Percentiles rank a stretch among this genome's conserved stretches.
Evolutionary conservation across 495 filamentous ascomycete species (phyloP).

Genomic region (Xylaria telfairii): DNA sequence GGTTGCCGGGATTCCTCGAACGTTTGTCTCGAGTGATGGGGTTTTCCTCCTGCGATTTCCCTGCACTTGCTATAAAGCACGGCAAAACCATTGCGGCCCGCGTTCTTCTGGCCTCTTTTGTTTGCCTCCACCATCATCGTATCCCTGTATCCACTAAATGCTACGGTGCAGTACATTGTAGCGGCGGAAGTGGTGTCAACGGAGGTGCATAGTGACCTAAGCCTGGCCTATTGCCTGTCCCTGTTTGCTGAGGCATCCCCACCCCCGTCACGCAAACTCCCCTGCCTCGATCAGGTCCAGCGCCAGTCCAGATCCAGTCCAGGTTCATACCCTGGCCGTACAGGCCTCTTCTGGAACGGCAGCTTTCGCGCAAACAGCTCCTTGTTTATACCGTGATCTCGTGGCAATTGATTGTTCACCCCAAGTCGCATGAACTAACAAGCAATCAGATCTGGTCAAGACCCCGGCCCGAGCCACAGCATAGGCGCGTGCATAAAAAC

Average conservation of each 20-base stretch:
- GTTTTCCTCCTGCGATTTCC: background rate
- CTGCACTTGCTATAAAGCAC: background rate
- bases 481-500: background rate
- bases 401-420: constrained; percentile 10
- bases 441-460: constrained; percentile 9
- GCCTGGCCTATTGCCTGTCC: constrained; percentile 4
- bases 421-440: constrained; percentile 20
- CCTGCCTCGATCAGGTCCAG: constrained; percentile 13
- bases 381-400: background rate
- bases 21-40: background rate
- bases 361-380: constrained; percentile 6
- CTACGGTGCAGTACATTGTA: constrained; percentile 8
- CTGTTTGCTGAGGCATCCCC: constrained; percentile 5
- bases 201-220: constrained; percentile 20
- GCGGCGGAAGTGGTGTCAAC: constrained; percentile 23
- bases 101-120: background rate
- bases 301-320: constrained; percentile 18
- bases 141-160: constrained; percentile 11
- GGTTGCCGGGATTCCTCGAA: background rate
- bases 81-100: background rate
- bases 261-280: constrained; percentile 15
- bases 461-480: constrained; percentile 6
- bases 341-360: constrained; percentile 6
- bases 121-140: background rate
- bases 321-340: constrained; percentile 12